Conservation (phyloP, 305 asterid genomes). For the Ilex paraguariensis region DNA sequence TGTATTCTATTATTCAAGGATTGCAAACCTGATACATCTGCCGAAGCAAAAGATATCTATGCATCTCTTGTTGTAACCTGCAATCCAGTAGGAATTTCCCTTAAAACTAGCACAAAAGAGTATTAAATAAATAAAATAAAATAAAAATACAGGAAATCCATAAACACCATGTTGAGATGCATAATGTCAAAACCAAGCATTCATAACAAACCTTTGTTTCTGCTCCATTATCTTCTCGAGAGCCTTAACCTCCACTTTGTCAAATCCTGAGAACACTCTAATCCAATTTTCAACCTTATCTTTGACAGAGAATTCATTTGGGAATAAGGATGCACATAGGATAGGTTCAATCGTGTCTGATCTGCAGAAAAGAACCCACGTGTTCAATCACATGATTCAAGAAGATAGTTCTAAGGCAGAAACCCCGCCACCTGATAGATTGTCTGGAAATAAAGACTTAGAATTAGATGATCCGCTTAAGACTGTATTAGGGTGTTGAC, state of each 20-base stretch:
- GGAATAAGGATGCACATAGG: constrained; percentile 73
- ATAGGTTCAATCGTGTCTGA: constrained; percentile 81
- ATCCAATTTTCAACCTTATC: constrained; percentile 80
- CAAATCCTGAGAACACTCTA: constrained; percentile 67
- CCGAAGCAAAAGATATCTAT: constrained; percentile 70
- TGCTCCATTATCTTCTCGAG: constrained; percentile 96
- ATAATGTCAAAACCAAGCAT: constrained; percentile 17
- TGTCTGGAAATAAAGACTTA: not conserved
- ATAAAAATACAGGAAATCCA: constrained; percentile 6
- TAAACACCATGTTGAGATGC: constrained; percentile 12
- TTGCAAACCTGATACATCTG: constrained; percentile 66
- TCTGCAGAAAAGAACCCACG: constrained; percentile 45
- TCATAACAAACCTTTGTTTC: constrained; percentile 73
- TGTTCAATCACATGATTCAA: constrained; percentile 10
- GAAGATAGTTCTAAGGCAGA: not conserved
- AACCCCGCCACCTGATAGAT: constrained; percentile 2
- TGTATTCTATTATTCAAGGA: constrained; percentile 11
- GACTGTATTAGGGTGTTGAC: not conserved
- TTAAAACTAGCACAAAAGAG: not conserved
- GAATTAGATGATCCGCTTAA: not conserved
- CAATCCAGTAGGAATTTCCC: constrained; percentile 18
- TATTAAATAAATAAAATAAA: not conserved
- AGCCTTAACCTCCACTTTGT: constrained; percentile 91
- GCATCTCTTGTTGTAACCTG: constrained; percentile 97
- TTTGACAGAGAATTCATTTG: constrained; percentile 62